A percentile compares a stretch with the other conserved stretches of the same genome.
Evolutionary conservation across 2,329 filamentous ascomycete genomes (phyloP).

Genomic region (Cladophialophora carrionii): DNA sequence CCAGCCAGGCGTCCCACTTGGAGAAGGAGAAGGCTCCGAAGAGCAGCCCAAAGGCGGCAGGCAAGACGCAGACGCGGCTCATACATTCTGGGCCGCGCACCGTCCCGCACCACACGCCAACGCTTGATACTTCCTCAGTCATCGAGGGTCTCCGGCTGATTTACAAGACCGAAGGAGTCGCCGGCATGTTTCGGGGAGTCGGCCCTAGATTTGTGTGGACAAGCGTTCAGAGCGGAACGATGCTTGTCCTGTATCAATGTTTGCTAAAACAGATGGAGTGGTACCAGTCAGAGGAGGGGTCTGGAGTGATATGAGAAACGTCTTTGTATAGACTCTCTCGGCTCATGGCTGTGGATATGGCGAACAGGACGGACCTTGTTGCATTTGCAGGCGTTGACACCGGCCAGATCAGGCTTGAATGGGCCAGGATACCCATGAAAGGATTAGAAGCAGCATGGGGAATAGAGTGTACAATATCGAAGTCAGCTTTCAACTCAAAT

Average conservation of each 20-base stretch:
- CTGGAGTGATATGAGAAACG: conserved; percentile 28
- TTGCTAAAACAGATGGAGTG: conserved; percentile 74
- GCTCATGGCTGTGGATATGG: neutral
- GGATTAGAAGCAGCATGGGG: conserved; percentile 14
- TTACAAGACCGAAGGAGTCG: conserved; percentile 84
- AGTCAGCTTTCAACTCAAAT: conserved; percentile 22
- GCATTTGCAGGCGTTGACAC: conserved; percentile 14
- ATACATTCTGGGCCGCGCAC: conserved; percentile 49
- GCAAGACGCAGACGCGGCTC: conserved; percentile 38
- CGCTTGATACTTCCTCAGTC: conserved; percentile 87
- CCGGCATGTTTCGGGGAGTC: conserved; percentile 92
- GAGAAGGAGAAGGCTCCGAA: conserved; percentile 33
- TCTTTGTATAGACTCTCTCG: conserved; percentile 18
- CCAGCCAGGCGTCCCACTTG: conserved; percentile 34
- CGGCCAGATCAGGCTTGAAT: conserved; percentile 1
- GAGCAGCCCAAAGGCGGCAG: conserved; percentile 19
- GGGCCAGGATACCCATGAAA: conserved; percentile 18
- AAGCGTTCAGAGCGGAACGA: conserved; percentile 92
- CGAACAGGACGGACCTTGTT: conserved; percentile 2
- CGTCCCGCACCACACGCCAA: conserved; percentile 74
- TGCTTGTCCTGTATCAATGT: conserved; percentile 93
- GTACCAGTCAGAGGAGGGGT: conserved; percentile 29
- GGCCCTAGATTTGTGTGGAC: conserved; percentile 95
- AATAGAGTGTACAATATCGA: conserved; percentile 29
- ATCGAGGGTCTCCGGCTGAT: conserved; percentile 81